These are phyloP conservation scores for Salix suchowensis DNA, from an alignment of 345 rosid species.

Conservation along the genomic window DNA sequence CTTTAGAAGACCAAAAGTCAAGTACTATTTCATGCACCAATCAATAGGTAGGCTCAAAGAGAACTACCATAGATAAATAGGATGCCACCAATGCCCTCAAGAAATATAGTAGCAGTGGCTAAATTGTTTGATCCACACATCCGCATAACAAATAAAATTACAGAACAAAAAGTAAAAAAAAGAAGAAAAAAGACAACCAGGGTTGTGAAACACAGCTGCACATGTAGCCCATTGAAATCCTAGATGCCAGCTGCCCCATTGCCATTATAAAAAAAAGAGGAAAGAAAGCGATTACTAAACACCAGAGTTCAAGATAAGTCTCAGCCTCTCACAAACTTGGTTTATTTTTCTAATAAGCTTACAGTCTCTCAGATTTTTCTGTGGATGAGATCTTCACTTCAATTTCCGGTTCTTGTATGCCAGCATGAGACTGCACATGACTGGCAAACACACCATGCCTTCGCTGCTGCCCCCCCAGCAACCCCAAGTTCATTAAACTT, in stretches of 20 bases:
- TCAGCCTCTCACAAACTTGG: not conserved
- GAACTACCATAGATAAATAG: conserved; percentile 65
- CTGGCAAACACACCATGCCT: not conserved
- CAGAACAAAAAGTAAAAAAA: not conserved
- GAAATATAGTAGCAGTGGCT: conserved; percentile 22
- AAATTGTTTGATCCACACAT: conserved; percentile 1
- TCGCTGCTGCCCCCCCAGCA: conserved; percentile 13
- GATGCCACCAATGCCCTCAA: conserved; percentile 70
- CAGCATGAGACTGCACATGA: not conserved
- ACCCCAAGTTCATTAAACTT: conserved; percentile 9
- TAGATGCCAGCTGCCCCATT: not conserved
- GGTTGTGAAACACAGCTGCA: not conserved
- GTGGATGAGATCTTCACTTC: conserved; percentile 1
- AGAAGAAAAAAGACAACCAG: not conserved
- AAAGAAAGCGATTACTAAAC: not conserved
- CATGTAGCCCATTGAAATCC: not conserved
- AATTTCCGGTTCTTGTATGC: conserved; percentile 4
- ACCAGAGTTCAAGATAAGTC: not conserved
- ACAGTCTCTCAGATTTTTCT: not conserved
- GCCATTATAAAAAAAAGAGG: not conserved
- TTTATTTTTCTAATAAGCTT: not conserved
- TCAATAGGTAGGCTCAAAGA: conserved; percentile 73
- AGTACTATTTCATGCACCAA: conserved; percentile 23
- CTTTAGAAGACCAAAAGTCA: not conserved
- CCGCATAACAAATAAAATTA: not conserved